Base-by-base conservation (phyloP, 2,329 filamentous ascomycete genomes). In the Blumeria graminis region DNA sequence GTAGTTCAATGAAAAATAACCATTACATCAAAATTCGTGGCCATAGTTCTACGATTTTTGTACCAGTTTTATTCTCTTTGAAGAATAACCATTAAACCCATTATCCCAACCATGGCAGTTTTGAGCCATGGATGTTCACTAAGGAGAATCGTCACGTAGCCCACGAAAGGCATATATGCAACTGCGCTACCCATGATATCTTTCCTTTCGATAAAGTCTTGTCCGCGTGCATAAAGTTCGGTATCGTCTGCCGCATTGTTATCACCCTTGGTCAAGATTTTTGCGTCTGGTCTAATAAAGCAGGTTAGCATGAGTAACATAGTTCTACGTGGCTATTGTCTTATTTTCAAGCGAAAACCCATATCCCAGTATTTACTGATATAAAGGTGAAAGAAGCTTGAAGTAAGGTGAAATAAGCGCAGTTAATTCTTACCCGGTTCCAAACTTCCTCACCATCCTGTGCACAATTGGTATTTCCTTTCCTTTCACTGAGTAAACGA, bases 381-480 rank as follows among this genome's bases (percentile, higher is more conserved):
- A 28, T 28, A 4, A 2, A 28, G 22, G 22, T 4, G 22, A 28
- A 28, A 28, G 22, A 28, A 4, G 22, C 1, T 28, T 4, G 22
- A 28, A 28, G 22, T 28, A 28, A 28, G 22, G 22, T 28, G 22
- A 28, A 28, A 28, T 28, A 28, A 28, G 22, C 22, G 22, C 41
- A 58, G n/a, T 16, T 3, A 33, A 50, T 54, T 68, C 74, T 57
- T 65, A 77, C 72, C 78, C 78, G 34, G 64, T 64, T 22, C 80
- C 79, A 66, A 81, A 82, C 66, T 80, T 81, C 70, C 89, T 78
- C 56, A 96, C 84, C 9, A 96, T 77, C 55, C 92, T 76, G 72
- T 98, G 92, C 62, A 98, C 92, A 69, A 98, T 98, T 34, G 92
- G 92, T 61, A 98, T 96, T 62, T 94, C 86, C 74, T 96, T 98